A percentile compares a stretch with the other conserved stretches of the same genome.
phyloP scores from a whole-genome alignment of 2,329 filamentous ascomycete species.

The Aspergillus quadricinctus region DNA sequence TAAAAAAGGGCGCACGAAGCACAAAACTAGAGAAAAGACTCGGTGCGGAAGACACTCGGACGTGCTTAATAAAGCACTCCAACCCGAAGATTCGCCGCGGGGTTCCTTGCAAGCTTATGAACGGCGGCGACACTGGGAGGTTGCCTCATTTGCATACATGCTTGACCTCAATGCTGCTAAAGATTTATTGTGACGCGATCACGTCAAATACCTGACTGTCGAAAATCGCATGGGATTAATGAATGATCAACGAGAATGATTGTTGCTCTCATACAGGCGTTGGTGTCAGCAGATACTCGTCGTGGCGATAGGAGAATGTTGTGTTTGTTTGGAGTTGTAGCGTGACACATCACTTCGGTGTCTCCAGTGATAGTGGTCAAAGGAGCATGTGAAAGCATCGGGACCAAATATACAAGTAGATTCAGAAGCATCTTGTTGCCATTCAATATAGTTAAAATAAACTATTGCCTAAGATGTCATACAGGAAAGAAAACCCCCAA shows the following conservation, averaged over 20 bases:
- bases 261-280: neutral
- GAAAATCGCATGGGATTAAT: neutral
- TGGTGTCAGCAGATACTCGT: neutral
- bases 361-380: neutral
- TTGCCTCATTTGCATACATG: neutral
- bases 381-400: neutral
- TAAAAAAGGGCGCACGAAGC: neutral
- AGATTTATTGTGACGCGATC: neutral
- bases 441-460: slow-evolving; percentile 6
- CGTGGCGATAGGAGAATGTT: neutral
- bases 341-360: neutral
- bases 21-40: neutral
- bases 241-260: neutral
- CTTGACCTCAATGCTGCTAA: neutral
- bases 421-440: neutral
- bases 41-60: neutral
- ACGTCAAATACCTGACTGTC: neutral
- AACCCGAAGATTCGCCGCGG: slow-evolving; percentile 10
- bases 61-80: slow-evolving; percentile 5
- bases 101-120: neutral
- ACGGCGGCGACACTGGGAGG: neutral
- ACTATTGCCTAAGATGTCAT: slow-evolving; percentile 12
- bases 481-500: slow-evolving; percentile 14
- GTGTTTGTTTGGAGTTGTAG: neutral
- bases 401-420: neutral